phyloP scores from a whole-genome alignment of 225 moss, liverwort and hornwort genomes.

The Pseudisothecium myosuroides region DNA sequence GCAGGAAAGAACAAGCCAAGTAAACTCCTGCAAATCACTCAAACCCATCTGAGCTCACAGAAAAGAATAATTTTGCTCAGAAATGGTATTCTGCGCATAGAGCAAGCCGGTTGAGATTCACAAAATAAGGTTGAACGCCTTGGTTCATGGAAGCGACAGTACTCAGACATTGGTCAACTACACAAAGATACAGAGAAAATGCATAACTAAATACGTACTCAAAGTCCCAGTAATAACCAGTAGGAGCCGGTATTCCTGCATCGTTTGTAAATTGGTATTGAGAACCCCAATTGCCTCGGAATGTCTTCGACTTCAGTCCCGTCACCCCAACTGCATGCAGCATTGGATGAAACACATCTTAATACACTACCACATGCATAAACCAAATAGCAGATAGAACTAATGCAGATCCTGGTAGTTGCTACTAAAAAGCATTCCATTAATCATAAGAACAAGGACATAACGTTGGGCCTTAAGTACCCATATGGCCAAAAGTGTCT shows the following conservation, averaged over 20 bases:
- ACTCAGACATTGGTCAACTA: not conserved
- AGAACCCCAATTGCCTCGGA: conserved; percentile 77
- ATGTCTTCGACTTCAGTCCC: conserved; percentile 52
- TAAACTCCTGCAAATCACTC: conserved; percentile 37
- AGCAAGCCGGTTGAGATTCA: not conserved
- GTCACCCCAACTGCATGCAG: conserved; percentile 54
- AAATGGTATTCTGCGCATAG: not conserved
- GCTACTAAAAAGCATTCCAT: not conserved
- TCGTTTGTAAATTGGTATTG: conserved; percentile 77
- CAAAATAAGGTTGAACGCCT: not conserved
- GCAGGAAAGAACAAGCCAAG: conserved; percentile 97
- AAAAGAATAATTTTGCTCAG: not conserved
- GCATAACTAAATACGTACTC: conserved; percentile 14
- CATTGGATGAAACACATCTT: not conserved
- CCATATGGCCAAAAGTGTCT: not conserved
- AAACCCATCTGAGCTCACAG: not conserved
- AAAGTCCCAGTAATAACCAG: conserved; percentile 70
- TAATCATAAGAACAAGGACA: not conserved
- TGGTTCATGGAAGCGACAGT: not conserved
- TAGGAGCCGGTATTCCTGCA: conserved; percentile 79
- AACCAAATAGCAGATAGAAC: not conserved
- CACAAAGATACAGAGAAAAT: not conserved
- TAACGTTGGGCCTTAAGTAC: not conserved
- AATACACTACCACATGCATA: not conserved
- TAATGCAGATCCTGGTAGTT: not conserved